These are phyloP conservation scores for Coprinopsis marcescibilis DNA, from an alignment of 768 basidiomycete species.

Conservation along the genomic window DNA sequence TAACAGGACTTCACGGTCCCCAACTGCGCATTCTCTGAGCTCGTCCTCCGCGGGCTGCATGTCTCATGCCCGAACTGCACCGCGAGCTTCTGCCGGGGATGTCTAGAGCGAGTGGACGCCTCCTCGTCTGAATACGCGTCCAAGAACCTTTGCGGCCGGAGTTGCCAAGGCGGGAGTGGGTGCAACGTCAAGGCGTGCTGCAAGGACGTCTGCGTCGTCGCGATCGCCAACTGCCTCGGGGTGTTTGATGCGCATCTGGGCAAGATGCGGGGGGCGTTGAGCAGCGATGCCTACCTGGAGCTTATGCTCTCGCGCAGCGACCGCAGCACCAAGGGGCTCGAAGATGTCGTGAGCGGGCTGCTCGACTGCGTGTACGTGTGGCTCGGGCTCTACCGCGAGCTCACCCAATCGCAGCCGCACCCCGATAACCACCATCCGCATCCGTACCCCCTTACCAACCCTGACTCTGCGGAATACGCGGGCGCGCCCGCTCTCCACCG, in stretches of 20 bases:
- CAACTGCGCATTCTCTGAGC: slow-evolving; percentile 14
- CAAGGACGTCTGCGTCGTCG: neutral
- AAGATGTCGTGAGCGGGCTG: slow-evolving; percentile 20
- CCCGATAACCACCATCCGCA: neutral
- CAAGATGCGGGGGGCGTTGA: too few species aligned
- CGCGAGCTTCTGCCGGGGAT: slow-evolving; percentile 29
- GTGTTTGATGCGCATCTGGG: too few species aligned
- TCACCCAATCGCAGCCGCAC: neutral
- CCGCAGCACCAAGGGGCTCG: slow-evolving; percentile 19
- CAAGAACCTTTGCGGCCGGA: slow-evolving; percentile 14
- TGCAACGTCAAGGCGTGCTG: slow-evolving; percentile 29
- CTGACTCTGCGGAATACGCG: too few species aligned
- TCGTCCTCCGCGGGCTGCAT: slow-evolving; percentile 19
- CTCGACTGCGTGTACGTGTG: slow-evolving; percentile 18
- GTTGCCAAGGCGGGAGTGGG: slow-evolving; percentile 21
- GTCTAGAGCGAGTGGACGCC: slow-evolving; percentile 18
- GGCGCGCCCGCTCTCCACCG: neutral
- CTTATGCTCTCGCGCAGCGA: slow-evolving; percentile 20
- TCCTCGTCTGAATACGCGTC: slow-evolving; percentile 1
- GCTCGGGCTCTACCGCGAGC: too few species aligned
- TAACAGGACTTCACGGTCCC: slow-evolving; percentile 11
- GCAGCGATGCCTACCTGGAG: slow-evolving; percentile 21
- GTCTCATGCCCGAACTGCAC: slow-evolving; percentile 23
- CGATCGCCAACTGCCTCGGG: neutral
- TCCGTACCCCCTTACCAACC: too few species aligned